phyloP scores from a whole-genome alignment of 116 monocot genomes.

The Phalaenopsis hybrid region DNA sequence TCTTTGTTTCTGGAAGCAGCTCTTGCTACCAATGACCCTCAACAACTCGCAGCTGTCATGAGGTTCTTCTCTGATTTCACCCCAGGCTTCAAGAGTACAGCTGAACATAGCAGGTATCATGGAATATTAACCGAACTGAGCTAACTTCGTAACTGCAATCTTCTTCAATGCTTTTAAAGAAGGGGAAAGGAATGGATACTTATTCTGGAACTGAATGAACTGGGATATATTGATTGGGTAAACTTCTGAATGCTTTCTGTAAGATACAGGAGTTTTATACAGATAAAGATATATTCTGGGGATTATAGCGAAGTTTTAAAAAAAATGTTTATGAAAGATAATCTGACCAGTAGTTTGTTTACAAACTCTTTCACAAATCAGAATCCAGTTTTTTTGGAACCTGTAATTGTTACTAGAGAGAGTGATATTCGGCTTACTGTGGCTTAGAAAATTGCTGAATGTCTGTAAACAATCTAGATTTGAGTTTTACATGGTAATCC shows the following conservation, averaged over 20 bases:
- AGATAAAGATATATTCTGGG: neutral
- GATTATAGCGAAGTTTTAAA: neutral
- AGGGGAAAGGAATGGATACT: neutral
- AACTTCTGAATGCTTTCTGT: neutral
- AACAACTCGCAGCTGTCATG: conserved; percentile 54
- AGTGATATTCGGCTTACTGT: no score
- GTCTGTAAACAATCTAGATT: no score
- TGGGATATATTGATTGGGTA: neutral
- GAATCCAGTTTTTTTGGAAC: neutral
- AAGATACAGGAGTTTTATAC: neutral
- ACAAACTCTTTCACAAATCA: neutral
- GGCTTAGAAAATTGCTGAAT: no score
- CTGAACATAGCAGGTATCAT: conserved; percentile 35
- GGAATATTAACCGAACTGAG: conserved; percentile 45
- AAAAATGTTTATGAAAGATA: neutral
- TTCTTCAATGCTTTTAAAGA: neutral
- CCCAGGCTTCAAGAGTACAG: conserved; percentile 57
- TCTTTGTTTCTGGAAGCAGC: conserved; percentile 71
- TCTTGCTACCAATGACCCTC: conserved; percentile 32
- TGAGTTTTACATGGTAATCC: no score
- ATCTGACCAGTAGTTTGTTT: neutral
- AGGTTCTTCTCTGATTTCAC: conserved; percentile 68
- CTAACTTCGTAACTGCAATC: conserved; percentile 10
- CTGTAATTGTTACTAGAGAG: neutral
- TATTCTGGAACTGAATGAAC: neutral